Conservation (phyloP, 192 early-diverging fungal genomes). For the Podila minutissima region DNA sequence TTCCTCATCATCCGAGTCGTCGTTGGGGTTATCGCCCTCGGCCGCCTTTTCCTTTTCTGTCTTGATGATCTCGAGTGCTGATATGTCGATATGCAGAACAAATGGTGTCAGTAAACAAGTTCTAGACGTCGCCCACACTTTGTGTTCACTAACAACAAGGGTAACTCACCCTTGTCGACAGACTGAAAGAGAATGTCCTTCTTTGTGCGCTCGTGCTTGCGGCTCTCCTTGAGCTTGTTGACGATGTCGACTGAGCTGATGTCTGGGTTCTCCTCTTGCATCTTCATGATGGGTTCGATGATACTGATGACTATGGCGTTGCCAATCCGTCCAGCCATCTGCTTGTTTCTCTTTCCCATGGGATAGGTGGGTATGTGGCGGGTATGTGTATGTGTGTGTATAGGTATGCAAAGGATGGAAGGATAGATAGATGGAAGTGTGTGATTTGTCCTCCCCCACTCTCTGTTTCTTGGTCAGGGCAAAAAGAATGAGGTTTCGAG, state of each 20-base stretch:
- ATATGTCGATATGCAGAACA: not conserved
- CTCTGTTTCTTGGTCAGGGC: not conserved
- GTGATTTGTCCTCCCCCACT: not conserved
- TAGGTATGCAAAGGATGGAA: no score
- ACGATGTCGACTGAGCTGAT: constrained; percentile 34
- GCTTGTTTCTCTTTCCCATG: constrained; percentile 50
- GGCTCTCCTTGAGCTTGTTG: constrained; percentile 31
- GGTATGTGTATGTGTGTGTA: not conserved
- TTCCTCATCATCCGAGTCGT: constrained; percentile 46
- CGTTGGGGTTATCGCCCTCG: constrained; percentile 14
- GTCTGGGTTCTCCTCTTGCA: constrained; percentile 52
- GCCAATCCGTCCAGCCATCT: constrained; percentile 33
- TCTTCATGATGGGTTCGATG: constrained; percentile 53
- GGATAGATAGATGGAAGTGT: not conserved
- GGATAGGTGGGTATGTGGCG: not conserved
- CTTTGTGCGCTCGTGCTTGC: constrained; percentile 36
- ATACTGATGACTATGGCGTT: constrained; percentile 47
- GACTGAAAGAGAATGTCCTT: constrained; percentile 35
- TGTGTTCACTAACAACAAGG: not conserved
- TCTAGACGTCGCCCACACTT: not conserved
- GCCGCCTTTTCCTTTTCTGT: constrained; percentile 31
- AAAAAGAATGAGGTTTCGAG: not conserved
- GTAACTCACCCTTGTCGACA: constrained; percentile 27
- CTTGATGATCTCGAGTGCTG: constrained; percentile 41
- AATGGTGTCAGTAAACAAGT: not conserved